These are phyloP conservation scores for Mimosa pudica DNA, from an alignment of 306 rosid genomes.

Conservation along the genomic window DNA sequence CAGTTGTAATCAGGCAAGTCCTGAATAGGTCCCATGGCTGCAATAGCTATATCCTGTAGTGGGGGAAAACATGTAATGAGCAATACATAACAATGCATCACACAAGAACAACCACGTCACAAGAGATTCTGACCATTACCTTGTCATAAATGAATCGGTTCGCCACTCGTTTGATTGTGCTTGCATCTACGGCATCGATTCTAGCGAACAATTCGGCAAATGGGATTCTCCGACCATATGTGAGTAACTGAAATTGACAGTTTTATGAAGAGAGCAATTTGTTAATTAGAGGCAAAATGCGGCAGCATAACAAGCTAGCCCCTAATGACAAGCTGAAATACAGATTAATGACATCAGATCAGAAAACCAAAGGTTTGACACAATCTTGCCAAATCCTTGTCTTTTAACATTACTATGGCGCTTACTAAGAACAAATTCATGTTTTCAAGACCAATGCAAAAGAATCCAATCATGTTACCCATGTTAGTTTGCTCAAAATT, in stretches of 20 bases:
- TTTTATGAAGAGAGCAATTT: background rate
- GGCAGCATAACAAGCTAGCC: background rate
- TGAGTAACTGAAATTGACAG: constrained; percentile 58
- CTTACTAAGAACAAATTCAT: background rate
- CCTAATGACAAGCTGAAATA: background rate
- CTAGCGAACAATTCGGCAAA: constrained; percentile 92
- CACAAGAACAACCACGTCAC: background rate
- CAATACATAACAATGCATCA: background rate
- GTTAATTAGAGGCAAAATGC: background rate
- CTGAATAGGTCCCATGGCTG: constrained; percentile 89
- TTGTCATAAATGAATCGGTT: constrained; percentile 89
- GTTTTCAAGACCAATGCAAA: background rate
- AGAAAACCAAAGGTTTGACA: background rate
- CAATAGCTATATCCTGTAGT: constrained; percentile 83
- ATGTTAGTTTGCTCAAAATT: background rate
- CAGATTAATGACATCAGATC: background rate
- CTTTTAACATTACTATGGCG: no score
- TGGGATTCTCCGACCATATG: constrained; percentile 93
- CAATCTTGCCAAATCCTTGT: background rate
- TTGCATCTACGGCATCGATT: constrained; percentile 90
- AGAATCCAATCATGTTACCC: background rate
- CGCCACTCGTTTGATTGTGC: constrained; percentile 90
- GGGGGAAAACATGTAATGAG: constrained; percentile 24
- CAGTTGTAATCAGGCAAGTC: constrained; percentile 89
- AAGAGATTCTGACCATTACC: constrained; percentile 46